Evolutionary conservation across 1,284 basidiomycete genomes (phyloP), one percentile per base, ranked within the genome.

Genomic region (Bjerkandera adusta): DNA sequence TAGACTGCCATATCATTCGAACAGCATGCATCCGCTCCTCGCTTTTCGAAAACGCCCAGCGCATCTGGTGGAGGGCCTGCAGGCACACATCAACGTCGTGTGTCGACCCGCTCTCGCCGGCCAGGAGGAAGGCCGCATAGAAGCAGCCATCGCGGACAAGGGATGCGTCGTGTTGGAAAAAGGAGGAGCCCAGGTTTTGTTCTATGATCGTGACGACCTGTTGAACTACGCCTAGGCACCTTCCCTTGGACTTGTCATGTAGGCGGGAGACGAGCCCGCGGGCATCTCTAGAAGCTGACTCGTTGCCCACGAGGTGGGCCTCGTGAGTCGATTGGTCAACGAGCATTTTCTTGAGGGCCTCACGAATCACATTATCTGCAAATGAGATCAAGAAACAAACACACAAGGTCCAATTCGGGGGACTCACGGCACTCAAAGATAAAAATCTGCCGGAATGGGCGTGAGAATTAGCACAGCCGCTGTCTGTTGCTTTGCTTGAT

Each of bases 101-200:
- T 39, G 85, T 80, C 18, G 74, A 64, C 12, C 78, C 79, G 7
- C 65, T 65, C 16, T 83, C 72, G 32, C 64, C 69, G 15, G 84
- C 85, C 11, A 89, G 75, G 18, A 90, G 65, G 53, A 83, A 76
- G 1, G 81, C 90, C 1, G 89, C 87, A 57, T 85, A 91, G 70
- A 85, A 93, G 57, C 79, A 81, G 10, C 85, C 85, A 56, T 90
- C 88, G 18, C 88, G 79, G 34, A 91, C 82, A 4, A 92, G 73
- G 18, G 85, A 84, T 1, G 89, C 79, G 59, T 94, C 92, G 72
- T 85, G 92, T 54, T 77, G 77, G 61, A 94, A 92, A 55, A 93
- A 79, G 43, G 73, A 54, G 49, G 69, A 56, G 62, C 65, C 70
- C 15, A 85, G 64, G 58, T 85, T 81, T 16, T 71, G 71, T 51